Evolutionary conservation across 495 filamentous ascomycete species (phyloP).

Genomic region (Tuber brumale): DNA sequence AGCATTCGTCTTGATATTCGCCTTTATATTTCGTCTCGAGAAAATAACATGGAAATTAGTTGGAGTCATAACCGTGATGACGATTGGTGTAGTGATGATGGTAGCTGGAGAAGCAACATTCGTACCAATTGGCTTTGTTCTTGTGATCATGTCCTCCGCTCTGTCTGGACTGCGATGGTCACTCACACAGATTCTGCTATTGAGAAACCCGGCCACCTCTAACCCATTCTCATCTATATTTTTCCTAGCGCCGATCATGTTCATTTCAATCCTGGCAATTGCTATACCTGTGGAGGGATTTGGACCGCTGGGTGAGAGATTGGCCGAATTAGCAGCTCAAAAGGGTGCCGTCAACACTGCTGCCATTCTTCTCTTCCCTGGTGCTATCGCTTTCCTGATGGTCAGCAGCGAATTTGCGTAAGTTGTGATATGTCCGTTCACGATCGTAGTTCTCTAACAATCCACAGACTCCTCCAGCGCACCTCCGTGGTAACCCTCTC

Average conservation of each 20-base stretch:
- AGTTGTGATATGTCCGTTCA: conserved; percentile 3
- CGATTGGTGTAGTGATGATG: conserved; percentile 95
- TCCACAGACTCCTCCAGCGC: conserved; percentile 65
- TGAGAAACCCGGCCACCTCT: conserved; percentile 88
- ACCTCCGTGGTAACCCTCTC: conserved; percentile 93
- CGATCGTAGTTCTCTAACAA: conserved; percentile 2
- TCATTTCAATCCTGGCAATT: conserved; percentile 68
- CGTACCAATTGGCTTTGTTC: conserved; percentile 75
- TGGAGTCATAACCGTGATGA: conserved; percentile 87
- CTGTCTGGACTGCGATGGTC: conserved; percentile 97
- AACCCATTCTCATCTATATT: conserved; percentile 98
- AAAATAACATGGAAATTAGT: conserved; percentile 77
- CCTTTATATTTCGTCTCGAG: conserved; percentile 90
- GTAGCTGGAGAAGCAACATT: conserved; percentile 86
- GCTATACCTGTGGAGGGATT: conserved; percentile 84
- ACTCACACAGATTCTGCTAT: conserved; percentile 88
- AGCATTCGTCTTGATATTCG: conserved; percentile 91
- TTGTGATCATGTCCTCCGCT: conserved; percentile 87
- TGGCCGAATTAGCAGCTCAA: conserved; percentile 55
- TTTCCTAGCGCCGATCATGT: conserved; percentile 96
- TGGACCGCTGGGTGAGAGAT: conserved; percentile 54
- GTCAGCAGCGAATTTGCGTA: conserved; percentile 86
- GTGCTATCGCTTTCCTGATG: conserved; percentile 90
- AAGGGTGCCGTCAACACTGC: conserved; percentile 57
- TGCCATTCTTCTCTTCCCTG: conserved; percentile 76